These are phyloP conservation scores for Candida arabinofermentans DNA, from an alignment of 805 yeast genomes.

Conservation along the genomic window DNA sequence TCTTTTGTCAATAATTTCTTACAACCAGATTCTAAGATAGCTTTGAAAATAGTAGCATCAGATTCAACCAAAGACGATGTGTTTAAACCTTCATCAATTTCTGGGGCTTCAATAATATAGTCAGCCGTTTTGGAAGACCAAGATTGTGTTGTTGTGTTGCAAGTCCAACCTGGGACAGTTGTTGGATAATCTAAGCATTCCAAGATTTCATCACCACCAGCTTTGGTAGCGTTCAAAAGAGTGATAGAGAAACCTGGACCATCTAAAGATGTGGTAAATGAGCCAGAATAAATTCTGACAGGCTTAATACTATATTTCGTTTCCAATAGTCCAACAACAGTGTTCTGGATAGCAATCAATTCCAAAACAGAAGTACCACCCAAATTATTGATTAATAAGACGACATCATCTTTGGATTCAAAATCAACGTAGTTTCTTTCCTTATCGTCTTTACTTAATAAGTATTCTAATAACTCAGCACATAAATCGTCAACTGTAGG, in stretches of 20 bases:
- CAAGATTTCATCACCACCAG: conserved; percentile 43
- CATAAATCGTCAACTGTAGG: conserved; percentile 66
- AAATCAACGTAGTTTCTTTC: conserved; percentile 84
- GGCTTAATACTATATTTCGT: conserved; percentile 56
- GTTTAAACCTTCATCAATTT: conserved; percentile 29
- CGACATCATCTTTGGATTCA: conserved; percentile 52
- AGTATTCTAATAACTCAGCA: conserved; percentile 53
- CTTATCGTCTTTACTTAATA: conserved; percentile 57
- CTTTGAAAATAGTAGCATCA: conserved; percentile 26
- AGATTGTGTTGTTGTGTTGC: conserved; percentile 29
- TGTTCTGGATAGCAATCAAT: conserved; percentile 64
- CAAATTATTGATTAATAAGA: conserved; percentile 72
- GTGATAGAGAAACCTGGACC: conserved; percentile 92
- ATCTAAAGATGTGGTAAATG: conserved; percentile 83
- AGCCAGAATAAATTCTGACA: conserved; percentile 64
- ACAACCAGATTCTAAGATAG: conserved; percentile 46
- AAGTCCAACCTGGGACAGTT: conserved; percentile 80
- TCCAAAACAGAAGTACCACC: conserved; percentile 89
- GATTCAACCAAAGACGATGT: conserved; percentile 25
- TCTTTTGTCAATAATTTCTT: conserved; percentile 57
- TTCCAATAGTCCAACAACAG: conserved; percentile 50
- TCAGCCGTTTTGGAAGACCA: conserved; percentile 20
- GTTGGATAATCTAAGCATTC: conserved; percentile 67
- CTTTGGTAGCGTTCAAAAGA: conserved; percentile 61
- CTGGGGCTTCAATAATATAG: conserved; percentile 28